A percentile compares a stretch with the other conserved stretches of the same genome.
These are phyloP conservation scores for Inga laurina DNA, from an alignment of 306 rosid genomes.

Conservation along the genomic window DNA sequence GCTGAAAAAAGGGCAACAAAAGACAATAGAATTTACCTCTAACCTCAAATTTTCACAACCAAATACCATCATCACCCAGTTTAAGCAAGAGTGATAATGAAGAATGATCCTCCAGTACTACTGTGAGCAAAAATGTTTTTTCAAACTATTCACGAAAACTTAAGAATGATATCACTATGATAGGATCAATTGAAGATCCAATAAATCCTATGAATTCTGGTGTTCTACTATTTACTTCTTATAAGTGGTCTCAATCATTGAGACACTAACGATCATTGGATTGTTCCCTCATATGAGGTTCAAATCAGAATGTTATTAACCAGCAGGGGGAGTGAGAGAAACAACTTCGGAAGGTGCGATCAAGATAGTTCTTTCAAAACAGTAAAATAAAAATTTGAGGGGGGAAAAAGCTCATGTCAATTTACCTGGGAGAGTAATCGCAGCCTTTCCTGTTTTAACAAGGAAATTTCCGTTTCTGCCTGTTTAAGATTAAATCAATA, in stretches of 20 bases:
- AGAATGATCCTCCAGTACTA: background rate
- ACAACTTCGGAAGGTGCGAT: background rate
- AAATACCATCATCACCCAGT: background rate
- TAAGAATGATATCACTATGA: background rate
- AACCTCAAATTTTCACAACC: background rate
- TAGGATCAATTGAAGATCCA: background rate
- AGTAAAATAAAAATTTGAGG: background rate
- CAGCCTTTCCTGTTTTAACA: slow-evolving; percentile 82
- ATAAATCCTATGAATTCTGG: background rate
- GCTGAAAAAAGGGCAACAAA: background rate
- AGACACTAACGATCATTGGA: background rate
- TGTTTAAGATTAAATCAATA: slow-evolving; percentile 39
- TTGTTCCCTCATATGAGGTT: background rate
- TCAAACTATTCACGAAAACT: background rate
- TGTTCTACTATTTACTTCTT: background rate
- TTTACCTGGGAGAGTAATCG: slow-evolving; percentile 85
- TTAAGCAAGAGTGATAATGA: background rate
- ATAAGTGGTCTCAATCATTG: background rate
- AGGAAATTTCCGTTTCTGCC: slow-evolving; percentile 92
- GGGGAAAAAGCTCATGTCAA: background rate
- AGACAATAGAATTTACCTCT: background rate
- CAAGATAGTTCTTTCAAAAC: background rate
- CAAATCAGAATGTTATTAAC: background rate
- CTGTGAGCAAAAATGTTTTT: background rate
- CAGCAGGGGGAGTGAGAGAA: background rate